phyloP scores from a whole-genome alignment of 2,329 filamentous ascomycete genomes.

The Fusarium verrucosum region DNA sequence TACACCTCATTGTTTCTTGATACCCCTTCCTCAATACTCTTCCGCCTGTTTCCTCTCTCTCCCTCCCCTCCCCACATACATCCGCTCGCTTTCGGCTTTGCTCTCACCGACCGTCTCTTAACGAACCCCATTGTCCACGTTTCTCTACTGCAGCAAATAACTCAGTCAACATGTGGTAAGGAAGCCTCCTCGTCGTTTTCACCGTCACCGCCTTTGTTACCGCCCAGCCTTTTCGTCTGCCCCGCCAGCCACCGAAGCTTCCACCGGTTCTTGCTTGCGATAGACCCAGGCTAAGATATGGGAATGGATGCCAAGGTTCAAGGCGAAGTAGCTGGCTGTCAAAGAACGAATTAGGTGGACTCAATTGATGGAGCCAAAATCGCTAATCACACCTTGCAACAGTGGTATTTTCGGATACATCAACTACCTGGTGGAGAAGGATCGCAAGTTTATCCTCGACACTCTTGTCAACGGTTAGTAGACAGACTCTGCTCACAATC shows the following conservation, averaged over 20 bases:
- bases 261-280: constrained; percentile 32
- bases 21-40: constrained; percentile 38
- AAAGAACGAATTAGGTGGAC: constrained; percentile 6
- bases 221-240: constrained; percentile 5
- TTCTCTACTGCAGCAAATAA: constrained; percentile 25
- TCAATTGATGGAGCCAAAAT: constrained; percentile 32
- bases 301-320: constrained; percentile 19
- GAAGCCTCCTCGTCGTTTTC: constrained; percentile 20
- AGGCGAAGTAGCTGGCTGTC: constrained; percentile 10
- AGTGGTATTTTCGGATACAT: constrained; percentile 98
- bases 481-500: constrained; percentile 18
- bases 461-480: constrained; percentile 92
- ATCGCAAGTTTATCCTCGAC: constrained; percentile 94
- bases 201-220: constrained; percentile 36
- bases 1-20: constrained; percentile 44
- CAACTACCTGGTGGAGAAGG: constrained; percentile 99
- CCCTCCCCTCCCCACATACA: constrained; percentile 12
- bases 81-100: constrained; percentile 36
- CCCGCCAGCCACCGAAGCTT: constrained; percentile 16
- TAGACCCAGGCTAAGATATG: constrained; percentile 18
- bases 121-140: constrained; percentile 30
- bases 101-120: constrained; percentile 32
- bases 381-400: constrained; percentile 43
- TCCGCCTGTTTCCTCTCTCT: constrained; percentile 24
- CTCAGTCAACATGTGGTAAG: constrained; percentile 47